Evolutionary conservation across 2,329 filamentous ascomycete species (phyloP).

Genomic region (Calonectria fujianensis): DNA sequence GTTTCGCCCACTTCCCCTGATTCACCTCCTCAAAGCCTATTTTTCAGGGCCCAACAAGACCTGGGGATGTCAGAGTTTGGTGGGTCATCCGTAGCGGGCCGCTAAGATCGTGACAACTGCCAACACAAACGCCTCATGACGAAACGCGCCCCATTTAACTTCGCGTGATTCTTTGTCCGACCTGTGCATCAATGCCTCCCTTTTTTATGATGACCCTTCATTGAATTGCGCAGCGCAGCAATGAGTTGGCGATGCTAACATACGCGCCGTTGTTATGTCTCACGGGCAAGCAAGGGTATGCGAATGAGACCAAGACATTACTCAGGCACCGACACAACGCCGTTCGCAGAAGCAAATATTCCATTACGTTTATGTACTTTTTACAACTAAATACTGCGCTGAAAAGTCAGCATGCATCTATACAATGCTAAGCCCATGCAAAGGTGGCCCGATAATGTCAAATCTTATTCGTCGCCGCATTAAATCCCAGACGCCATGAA

Average conservation of each 20-base stretch:
- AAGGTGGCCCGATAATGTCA: neutral
- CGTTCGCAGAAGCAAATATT: neutral
- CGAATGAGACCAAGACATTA: neutral
- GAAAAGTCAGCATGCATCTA: neutral
- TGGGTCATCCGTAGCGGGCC: neutral
- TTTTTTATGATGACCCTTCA: too few species aligned
- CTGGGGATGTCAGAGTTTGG: neutral
- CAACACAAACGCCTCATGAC: neutral
- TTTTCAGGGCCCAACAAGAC: neutral
- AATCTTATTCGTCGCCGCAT: neutral
- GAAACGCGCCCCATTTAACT: neutral
- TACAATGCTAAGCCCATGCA: conserved; percentile 5
- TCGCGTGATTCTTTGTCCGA: neutral
- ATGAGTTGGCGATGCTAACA: too few species aligned
- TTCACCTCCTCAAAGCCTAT: neutral
- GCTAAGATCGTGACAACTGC: neutral
- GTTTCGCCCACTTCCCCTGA: neutral
- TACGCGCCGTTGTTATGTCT: neutral
- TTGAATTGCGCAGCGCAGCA: neutral
- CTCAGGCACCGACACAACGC: neutral
- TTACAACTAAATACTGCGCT: neutral
- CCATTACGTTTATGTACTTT: neutral
- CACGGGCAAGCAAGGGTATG: neutral
- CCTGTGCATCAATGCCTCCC: too few species aligned
- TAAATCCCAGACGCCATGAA: neutral